Percentiles rank a stretch among this genome's conserved stretches.
Evolutionary conservation across 139 green algal genomes (phyloP).

Genomic region (Volvox africanus): DNA sequence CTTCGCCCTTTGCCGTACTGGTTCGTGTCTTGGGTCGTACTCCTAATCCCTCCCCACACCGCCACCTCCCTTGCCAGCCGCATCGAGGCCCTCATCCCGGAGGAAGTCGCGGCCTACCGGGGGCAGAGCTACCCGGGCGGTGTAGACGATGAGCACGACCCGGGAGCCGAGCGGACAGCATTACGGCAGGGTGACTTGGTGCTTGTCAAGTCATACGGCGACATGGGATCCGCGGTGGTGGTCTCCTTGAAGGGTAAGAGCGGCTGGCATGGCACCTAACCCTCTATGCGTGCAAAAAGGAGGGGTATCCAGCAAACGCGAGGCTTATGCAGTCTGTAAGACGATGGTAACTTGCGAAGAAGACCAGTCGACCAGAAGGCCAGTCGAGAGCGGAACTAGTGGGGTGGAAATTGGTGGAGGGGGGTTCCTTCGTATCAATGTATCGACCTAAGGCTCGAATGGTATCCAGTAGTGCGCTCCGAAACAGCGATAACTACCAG

Average conservation of each 20-base stretch:
- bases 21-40: no score
- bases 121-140: neutral
- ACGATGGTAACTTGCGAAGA: neutral
- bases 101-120: slow-evolving; percentile 18
- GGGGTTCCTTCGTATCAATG: neutral
- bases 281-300: no score
- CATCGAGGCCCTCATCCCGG: slow-evolving; percentile 40
- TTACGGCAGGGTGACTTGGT: slow-evolving; percentile 45
- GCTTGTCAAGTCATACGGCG: slow-evolving; percentile 8
- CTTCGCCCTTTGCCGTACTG: no score
- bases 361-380: no score
- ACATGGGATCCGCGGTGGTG: neutral
- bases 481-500: no score
- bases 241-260: slow-evolving; percentile 3
- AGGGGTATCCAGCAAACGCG: no score
- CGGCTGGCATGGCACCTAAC: neutral
- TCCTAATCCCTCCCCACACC: neutral
- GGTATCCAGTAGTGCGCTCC: no score
- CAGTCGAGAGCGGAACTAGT: neutral
- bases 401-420: neutral
- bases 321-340: neutral
- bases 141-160: neutral
- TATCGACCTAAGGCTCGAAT: no score
- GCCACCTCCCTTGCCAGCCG: neutral
- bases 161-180: neutral